Percentiles rank a stretch among this genome's conserved stretches.
Evolutionary conservation across 2,329 filamentous ascomycete genomes (phyloP).

Genomic region (Alternaria tenuissima): DNA sequence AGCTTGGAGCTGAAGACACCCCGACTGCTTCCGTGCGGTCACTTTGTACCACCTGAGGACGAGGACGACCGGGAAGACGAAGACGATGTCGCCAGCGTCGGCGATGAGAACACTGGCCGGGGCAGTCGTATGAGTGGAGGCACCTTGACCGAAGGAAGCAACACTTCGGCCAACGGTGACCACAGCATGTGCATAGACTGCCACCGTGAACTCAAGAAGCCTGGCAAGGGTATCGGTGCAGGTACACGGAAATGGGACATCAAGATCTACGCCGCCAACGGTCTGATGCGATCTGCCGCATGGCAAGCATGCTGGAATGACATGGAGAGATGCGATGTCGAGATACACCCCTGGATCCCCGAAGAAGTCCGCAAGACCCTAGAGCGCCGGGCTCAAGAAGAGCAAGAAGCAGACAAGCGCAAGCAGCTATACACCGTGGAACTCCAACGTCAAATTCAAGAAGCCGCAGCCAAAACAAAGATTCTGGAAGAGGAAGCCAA

Average conservation of each 20-base stretch:
- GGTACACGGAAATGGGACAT: conserved; percentile 72
- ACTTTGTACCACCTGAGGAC: conserved; percentile 65
- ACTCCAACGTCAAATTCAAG: conserved; percentile 42
- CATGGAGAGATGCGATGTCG: conserved; percentile 98
- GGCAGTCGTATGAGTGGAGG: conserved; percentile 48
- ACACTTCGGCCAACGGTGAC: conserved; percentile 29
- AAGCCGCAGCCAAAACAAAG: conserved; percentile 41
- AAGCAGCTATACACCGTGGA: conserved; percentile 43
- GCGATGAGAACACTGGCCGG: conserved; percentile 41
- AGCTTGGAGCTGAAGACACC: conserved; percentile 75
- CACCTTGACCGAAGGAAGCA: conserved; percentile 45
- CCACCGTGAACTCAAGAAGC: conserved; percentile 48
- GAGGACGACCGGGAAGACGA: conserved; percentile 52
- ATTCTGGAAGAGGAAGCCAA: conserved; percentile 38
- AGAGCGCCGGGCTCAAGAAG: conserved; percentile 59
- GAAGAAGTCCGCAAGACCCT: conserved; percentile 67
- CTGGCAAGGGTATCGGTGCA: conserved; percentile 45
- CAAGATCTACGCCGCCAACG: conserved; percentile 94
- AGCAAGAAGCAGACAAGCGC: conserved; percentile 42
- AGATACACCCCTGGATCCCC: conserved; percentile 79
- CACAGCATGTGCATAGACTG: conserved; percentile 61
- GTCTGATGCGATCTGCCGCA: conserved; percentile 87
- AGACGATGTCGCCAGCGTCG: conserved; percentile 45
- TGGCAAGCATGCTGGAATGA: conserved; percentile 96
- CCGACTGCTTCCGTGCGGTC: conserved; percentile 76